phyloP scores from a whole-genome alignment of 2,329 filamentous ascomycete genomes.

The Falciphora oryzae region DNA sequence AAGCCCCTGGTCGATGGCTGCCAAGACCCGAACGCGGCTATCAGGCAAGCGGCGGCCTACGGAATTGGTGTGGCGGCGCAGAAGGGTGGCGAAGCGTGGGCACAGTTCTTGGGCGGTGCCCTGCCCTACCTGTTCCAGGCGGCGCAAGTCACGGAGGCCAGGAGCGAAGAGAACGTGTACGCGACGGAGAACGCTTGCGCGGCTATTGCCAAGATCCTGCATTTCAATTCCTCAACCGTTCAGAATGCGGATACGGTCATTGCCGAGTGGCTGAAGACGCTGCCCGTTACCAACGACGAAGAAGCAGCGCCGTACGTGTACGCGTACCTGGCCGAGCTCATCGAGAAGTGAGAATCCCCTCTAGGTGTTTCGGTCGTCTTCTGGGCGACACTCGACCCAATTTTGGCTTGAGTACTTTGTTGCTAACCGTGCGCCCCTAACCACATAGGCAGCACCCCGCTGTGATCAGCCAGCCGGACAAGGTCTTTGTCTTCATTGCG shows the following conservation, averaged over 20 bases:
- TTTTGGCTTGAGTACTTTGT: background rate
- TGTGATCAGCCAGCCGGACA: conserved; percentile 69
- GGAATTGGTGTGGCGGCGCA: conserved; percentile 94
- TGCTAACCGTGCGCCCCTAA: background rate
- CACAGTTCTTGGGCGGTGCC: conserved; percentile 75
- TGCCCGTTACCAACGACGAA: conserved; percentile 91
- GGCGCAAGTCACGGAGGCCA: conserved; percentile 71
- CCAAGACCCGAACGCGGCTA: conserved; percentile 71
- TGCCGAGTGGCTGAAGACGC: conserved; percentile 80
- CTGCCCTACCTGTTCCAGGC: conserved; percentile 81
- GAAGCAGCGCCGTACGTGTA: conserved; percentile 97
- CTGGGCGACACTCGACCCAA: too few species aligned
- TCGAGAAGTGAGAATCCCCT: conserved; percentile 75
- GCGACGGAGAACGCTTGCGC: conserved; percentile 97
- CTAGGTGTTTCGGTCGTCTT: background rate
- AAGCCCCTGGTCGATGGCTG: conserved; percentile 83
- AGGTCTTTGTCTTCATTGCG: conserved; percentile 78
- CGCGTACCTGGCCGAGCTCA: conserved; percentile 82
- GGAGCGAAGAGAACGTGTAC: conserved; percentile 90
- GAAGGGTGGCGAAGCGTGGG: conserved; percentile 81
- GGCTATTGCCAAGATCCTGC: conserved; percentile 92
- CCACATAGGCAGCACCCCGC: conserved; percentile 70
- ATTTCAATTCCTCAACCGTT: conserved; percentile 77
- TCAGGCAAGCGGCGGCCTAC: conserved; percentile 92
- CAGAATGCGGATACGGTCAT: conserved; percentile 70